phyloP scores from a whole-genome alignment of 129 eudicot genomes.

The Rutidosis leptorrhynchoides region DNA sequence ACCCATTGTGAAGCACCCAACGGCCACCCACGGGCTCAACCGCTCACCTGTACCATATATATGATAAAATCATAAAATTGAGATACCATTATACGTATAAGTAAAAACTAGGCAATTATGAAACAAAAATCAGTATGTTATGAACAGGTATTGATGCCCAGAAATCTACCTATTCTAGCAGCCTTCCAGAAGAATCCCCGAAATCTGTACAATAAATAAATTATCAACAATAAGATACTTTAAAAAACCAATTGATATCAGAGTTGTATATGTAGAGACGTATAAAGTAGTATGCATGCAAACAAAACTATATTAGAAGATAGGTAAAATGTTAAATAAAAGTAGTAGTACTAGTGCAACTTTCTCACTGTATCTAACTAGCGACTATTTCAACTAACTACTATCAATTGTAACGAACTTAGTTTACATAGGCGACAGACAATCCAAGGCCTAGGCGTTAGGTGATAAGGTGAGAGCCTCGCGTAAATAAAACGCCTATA shows the following conservation, averaged over 20 bases:
- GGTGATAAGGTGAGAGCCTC: too few species aligned
- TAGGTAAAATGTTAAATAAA: background rate
- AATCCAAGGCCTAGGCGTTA: too few species aligned
- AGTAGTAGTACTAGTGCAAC: background rate
- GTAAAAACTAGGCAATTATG: background rate
- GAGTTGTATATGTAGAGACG: background rate
- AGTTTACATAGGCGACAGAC: too few species aligned
- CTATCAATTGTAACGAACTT: too few species aligned
- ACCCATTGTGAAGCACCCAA: slow-evolving; percentile 93
- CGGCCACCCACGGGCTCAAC: slow-evolving; percentile 94
- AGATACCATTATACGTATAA: slow-evolving; percentile 2
- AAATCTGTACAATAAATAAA: slow-evolving; percentile 50
- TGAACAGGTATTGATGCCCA: background rate
- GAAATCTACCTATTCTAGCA: slow-evolving; percentile 68
- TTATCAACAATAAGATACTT: slow-evolving; percentile 17
- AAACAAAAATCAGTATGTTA: background rate
- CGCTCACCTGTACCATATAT: slow-evolving; percentile 67
- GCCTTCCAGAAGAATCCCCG: slow-evolving; percentile 97
- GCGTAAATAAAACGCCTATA: too few species aligned
- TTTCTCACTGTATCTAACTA: background rate
- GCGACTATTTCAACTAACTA: background rate
- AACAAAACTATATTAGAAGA: background rate
- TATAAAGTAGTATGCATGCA: background rate
- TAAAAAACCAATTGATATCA: background rate
- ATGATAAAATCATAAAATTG: background rate